Conservation (phyloP, 306 rosid genomes). For the Trichosanthes truncata region DNA sequence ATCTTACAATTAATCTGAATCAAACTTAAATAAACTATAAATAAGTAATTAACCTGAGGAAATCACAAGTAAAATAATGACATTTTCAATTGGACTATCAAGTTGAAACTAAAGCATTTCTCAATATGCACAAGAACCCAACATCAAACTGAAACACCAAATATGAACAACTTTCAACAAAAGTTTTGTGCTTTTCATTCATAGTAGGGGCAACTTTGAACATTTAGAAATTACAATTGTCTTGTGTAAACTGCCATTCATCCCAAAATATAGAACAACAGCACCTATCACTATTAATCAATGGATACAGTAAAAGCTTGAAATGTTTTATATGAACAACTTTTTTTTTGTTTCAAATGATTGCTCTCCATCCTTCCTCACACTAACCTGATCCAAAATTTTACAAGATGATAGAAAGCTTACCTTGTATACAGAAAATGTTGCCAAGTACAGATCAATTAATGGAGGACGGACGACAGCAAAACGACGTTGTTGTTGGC, state of each 20-base stretch:
- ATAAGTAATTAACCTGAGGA: too few species aligned
- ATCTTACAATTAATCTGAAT: too few species aligned
- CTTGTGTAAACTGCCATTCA: slow-evolving; percentile 28
- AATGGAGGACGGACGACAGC: neutral
- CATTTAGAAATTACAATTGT: slow-evolving; percentile 22
- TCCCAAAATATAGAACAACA: slow-evolving; percentile 33
- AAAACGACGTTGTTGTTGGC: neutral
- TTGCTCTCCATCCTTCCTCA: neutral
- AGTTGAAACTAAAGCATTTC: too few species aligned
- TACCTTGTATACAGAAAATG: neutral
- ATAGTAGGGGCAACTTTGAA: neutral
- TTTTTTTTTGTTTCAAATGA: slow-evolving; percentile 14
- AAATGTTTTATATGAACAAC: slow-evolving; percentile 27
- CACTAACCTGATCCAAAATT: neutral
- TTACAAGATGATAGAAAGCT: neutral
- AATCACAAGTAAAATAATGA: too few species aligned
- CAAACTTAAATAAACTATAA: too few species aligned
- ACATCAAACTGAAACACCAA: neutral
- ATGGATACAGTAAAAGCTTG: slow-evolving; percentile 16
- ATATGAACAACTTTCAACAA: neutral
- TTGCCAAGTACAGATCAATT: neutral
- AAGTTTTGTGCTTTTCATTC: neutral
- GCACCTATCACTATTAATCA: slow-evolving; percentile 17
- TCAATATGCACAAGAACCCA: too few species aligned
- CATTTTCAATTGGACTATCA: too few species aligned